These are phyloP conservation scores for Triticum monococcum DNA, from an alignment of 176 grass and related monocot species.

Conservation along the genomic window DNA sequence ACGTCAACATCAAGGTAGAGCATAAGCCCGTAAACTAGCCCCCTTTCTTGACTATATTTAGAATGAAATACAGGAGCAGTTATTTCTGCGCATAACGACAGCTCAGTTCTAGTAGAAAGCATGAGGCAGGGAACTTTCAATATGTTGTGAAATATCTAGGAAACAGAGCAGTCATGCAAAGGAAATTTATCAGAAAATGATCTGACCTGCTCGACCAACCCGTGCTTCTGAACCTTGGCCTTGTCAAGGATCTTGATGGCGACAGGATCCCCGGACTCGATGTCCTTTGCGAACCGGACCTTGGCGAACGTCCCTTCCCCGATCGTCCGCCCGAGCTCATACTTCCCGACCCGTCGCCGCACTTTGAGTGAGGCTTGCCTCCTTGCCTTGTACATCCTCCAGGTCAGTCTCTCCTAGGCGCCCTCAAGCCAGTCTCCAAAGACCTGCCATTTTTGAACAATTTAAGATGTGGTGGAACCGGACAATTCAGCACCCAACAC, in stretches of 20 bases:
- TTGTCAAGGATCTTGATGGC: slow-evolving; percentile 95
- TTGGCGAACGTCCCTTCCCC: slow-evolving; percentile 88
- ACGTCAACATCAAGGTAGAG: background rate
- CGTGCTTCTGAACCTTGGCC: slow-evolving; percentile 79
- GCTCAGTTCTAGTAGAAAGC: background rate
- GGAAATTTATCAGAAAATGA: background rate
- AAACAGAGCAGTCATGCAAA: background rate
- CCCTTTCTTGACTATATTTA: background rate
- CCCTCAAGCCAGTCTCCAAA: background rate
- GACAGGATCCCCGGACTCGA: slow-evolving; percentile 56
- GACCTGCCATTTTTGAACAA: background rate
- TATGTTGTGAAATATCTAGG: background rate
- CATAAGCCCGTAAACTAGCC: background rate
- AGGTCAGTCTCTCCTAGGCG: background rate
- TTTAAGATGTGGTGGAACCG: background rate
- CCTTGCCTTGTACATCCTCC: slow-evolving; percentile 58
- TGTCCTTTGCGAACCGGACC: slow-evolving; percentile 75
- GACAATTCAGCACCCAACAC: background rate
- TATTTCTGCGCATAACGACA: background rate
- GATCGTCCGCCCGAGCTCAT: slow-evolving; percentile 76
- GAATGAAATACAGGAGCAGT: background rate
- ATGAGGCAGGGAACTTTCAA: background rate
- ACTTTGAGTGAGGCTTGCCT: slow-evolving; percentile 46
- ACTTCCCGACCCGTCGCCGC: slow-evolving; percentile 73
- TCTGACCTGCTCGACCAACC: slow-evolving; percentile 70